Base-by-base conservation (phyloP, 495 filamentous ascomycete species). In the Talaromyces stipitatus region DNA sequence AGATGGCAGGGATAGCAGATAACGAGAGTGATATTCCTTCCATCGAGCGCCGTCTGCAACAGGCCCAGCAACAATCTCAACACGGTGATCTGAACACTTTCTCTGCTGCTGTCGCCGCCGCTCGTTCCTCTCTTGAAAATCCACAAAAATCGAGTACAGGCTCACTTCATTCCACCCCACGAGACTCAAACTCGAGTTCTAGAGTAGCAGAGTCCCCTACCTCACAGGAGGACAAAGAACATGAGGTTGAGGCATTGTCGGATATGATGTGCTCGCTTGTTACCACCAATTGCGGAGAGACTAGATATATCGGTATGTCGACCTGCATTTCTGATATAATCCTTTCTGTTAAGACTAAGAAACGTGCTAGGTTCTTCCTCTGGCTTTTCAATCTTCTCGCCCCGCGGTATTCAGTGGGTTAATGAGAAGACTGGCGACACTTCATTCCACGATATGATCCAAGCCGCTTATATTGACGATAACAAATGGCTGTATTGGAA, bases 181-280 rank as follows among this genome's bases (percentile, higher is more conserved):
- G 71, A 59, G 77, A 78, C n/a, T 76, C 77, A 4, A 66, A 71
- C n/a, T 81, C 83, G 14, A 82, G 81, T 12, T 81, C 85, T 7
- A 79, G 70, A 29, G 84, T 80, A 33, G 76, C 84, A 26, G 70
- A 82, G 47, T 87, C 87, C 3, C 84, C 85, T 1, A 72, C 71
- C 18, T 79, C 75, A 29, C 72, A 80, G 38, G 78, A 77, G 56
- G 78, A 80, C 58, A 72, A 75, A 1, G 85, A 89, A 60, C 80
- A 81, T 41, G 89, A 95, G 63, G 92, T 95, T 6, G 92, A 95
- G 65, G 87, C 84, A 1, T 66, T 98, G 59, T 95, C 94, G 8
- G 94, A 98, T 71, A 95, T 97, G 88, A 97, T 98, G 94, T 97
- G 94, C 69, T 96, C 91, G 1, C 74, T 98, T 38, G 92, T 98